These are phyloP conservation scores for Ustilago tritici DNA, from an alignment of 1,284 basidiomycete species.

Conservation along the genomic window DNA sequence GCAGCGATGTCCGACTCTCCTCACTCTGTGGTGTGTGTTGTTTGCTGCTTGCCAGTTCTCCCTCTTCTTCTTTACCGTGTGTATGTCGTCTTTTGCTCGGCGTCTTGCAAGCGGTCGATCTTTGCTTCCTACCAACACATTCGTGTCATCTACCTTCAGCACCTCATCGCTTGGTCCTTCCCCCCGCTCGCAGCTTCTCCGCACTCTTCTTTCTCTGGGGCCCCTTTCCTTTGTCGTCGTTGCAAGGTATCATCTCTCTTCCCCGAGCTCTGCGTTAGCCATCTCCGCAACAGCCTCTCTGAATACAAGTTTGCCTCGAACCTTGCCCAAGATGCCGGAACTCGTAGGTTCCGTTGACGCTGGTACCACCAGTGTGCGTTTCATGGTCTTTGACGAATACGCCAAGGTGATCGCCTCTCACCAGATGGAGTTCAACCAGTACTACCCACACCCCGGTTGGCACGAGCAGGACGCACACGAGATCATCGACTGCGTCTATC, in stretches of 20 bases:
- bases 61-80: background rate
- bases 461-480: slow-evolving; percentile 93
- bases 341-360: slow-evolving; percentile 54
- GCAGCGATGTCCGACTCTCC: background rate
- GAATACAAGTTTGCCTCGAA: background rate
- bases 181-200: background rate
- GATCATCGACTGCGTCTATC: slow-evolving; percentile 81
- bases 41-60: background rate
- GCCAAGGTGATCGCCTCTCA: slow-evolving; percentile 88
- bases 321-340: slow-evolving; percentile 39
- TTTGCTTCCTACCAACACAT: slow-evolving; percentile 5
- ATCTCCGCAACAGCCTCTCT: background rate
- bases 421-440: slow-evolving; percentile 74
- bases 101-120: slow-evolving; percentile 1
- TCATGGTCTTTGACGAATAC: slow-evolving; percentile 90
- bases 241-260: background rate
- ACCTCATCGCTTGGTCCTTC: background rate
- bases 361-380: slow-evolving; percentile 82
- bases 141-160: background rate
- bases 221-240: slow-evolving; percentile 2
- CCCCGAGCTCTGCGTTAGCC: background rate
- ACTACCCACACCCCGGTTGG: slow-evolving; percentile 75
- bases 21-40: background rate
- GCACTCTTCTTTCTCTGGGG: background rate
- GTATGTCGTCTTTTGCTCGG: slow-evolving; percentile 1